A percentile compares a stretch with the other conserved stretches of the same genome.
These are phyloP conservation scores for Cokeromyces recurvatus DNA, from an alignment of 371 early-diverging fungal species.

Conservation along the genomic window DNA sequence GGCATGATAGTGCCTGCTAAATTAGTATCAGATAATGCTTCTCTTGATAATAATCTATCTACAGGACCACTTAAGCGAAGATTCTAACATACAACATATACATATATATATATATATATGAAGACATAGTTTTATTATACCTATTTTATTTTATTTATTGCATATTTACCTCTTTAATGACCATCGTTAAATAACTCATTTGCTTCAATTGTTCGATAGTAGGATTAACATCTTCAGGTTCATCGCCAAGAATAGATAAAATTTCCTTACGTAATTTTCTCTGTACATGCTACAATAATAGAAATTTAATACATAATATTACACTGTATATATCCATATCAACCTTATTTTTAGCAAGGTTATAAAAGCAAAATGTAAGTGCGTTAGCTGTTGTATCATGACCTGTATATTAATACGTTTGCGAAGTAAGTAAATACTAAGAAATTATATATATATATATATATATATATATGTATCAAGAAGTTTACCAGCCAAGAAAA, in stretches of 20 bases:
- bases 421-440: not conserved
- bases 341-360: slow-evolving; percentile 11
- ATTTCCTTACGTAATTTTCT: slow-evolving; percentile 40
- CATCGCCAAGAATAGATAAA: slow-evolving; percentile 37
- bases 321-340: not conserved
- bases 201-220: slow-evolving; percentile 39
- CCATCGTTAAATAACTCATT: slow-evolving; percentile 37
- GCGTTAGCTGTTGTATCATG: slow-evolving; percentile 30
- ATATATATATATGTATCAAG: too few relatives aligned
- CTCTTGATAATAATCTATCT: slow-evolving; percentile 11
- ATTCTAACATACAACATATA: slow-evolving; percentile 9
- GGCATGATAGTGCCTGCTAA: slow-evolving; percentile 7
- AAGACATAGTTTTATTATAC: not conserved
- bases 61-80: slow-evolving; percentile 10
- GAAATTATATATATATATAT: too few relatives aligned
- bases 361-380: slow-evolving; percentile 22
- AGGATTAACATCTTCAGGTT: slow-evolving; percentile 31
- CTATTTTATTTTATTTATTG: not conserved
- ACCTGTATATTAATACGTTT: too few relatives aligned
- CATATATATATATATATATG: not conserved
- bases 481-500: slow-evolving; percentile 13
- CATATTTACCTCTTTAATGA: slow-evolving; percentile 26
- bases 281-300: slow-evolving; percentile 27
- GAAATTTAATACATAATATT: not conserved
- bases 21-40: slow-evolving; percentile 4